A percentile compares a stretch with the other conserved stretches of the same genome.
These are phyloP conservation scores for Oidiodendron maius DNA, from an alignment of 495 filamentous ascomycete species.

Conservation along the genomic window DNA sequence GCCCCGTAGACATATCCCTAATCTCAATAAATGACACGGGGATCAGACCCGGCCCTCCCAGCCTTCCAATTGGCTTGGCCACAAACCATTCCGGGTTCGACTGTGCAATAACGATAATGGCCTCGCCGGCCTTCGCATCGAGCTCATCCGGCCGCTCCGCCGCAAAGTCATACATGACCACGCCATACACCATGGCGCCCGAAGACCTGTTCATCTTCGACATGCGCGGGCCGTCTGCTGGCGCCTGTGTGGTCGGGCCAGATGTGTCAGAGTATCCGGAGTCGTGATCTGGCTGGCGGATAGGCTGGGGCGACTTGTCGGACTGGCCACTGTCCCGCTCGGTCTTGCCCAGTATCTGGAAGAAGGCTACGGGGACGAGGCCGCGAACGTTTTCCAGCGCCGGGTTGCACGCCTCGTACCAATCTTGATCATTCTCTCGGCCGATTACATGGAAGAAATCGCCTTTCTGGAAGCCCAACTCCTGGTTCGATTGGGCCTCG, in stretches of 20 bases:
- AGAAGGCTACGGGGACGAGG: slow-evolving; percentile 88
- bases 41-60: slow-evolving; percentile 91
- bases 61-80: slow-evolving; percentile 91
- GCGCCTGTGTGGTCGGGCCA: slow-evolving; percentile 22
- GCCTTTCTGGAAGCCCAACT: slow-evolving; percentile 85
- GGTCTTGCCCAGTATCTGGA: slow-evolving; percentile 84
- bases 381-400: slow-evolving; percentile 81
- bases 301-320: slow-evolving; percentile 53
- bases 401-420: slow-evolving; percentile 99
- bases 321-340: slow-evolving; percentile 83
- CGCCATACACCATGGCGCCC: slow-evolving; percentile 89
- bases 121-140: slow-evolving; percentile 90
- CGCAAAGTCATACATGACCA: slow-evolving; percentile 95
- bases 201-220: slow-evolving; percentile 33
- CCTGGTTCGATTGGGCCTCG: slow-evolving; percentile 64
- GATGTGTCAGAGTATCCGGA: slow-evolving; percentile 71
- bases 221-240: slow-evolving; percentile 27
- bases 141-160: slow-evolving; percentile 93
- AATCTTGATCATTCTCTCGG: slow-evolving; percentile 87
- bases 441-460: slow-evolving; percentile 99
- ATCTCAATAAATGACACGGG: slow-evolving; percentile 97
- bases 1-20: slow-evolving; percentile 83
- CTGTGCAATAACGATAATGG: slow-evolving; percentile 96
- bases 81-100: slow-evolving; percentile 99
- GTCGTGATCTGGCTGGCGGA: slow-evolving; percentile 58